These are phyloP conservation scores for Hanseniaspora guilliermondii DNA, from an alignment of 805 yeast genomes.

Conservation along the genomic window DNA sequence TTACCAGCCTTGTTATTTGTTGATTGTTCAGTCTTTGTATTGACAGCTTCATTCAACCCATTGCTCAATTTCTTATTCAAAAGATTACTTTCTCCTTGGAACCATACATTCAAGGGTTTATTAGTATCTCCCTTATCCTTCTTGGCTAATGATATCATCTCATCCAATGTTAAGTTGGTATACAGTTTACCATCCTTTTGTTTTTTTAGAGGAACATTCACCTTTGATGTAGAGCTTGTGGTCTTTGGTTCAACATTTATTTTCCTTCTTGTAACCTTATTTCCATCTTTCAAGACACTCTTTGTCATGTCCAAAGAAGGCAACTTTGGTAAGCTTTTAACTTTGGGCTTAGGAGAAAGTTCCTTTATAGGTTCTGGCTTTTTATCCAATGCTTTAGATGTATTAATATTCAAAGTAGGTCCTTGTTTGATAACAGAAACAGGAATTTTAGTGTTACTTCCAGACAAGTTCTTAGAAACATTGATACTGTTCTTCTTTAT, in stretches of 20 bases:
- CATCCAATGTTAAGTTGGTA: slow-evolving; percentile 1
- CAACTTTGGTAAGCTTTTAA: neutral
- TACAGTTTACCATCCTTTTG: neutral
- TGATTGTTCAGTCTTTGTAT: neutral
- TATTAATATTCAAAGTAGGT: neutral
- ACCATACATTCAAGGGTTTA: neutral
- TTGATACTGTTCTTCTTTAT: neutral
- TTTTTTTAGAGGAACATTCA: neutral
- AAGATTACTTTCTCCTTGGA: neutral
- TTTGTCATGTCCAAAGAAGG: neutral
- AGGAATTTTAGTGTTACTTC: neutral
- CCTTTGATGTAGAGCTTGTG: neutral
- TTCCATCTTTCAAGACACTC: neutral
- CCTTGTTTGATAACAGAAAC: neutral
- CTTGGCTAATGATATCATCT: slow-evolving; percentile 3
- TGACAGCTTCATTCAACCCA: neutral
- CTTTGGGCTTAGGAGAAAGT: neutral
- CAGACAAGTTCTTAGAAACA: neutral
- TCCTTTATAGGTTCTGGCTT: neutral
- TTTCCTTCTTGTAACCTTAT: neutral
- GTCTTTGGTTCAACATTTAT: neutral
- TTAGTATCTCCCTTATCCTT: neutral
- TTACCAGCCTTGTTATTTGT: neutral
- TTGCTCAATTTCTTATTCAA: neutral
- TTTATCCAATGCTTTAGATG: neutral